These are phyloP conservation scores for Taiozyma onychis DNA, from an alignment of 1,139 yeast species.

Conservation along the genomic window DNA sequence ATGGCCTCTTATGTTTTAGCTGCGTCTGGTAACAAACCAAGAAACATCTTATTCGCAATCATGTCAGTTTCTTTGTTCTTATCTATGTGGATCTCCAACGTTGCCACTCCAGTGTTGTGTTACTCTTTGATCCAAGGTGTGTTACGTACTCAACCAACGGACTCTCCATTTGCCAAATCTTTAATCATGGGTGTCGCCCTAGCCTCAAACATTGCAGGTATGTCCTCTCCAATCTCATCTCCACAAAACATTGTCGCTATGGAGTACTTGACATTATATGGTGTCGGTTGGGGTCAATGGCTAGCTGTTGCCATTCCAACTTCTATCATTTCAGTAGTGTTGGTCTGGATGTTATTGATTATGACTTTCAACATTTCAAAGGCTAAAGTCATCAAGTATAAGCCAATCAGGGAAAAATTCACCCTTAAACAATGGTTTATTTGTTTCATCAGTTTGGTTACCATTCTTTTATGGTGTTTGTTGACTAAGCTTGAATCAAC, in stretches of 20 bases:
- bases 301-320: slow-evolving; percentile 65
- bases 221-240: slow-evolving; percentile 78
- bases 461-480: slow-evolving; percentile 70
- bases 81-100: slow-evolving; percentile 77
- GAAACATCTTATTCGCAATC: slow-evolving; percentile 53
- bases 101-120: slow-evolving; percentile 73
- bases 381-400: slow-evolving; percentile 38
- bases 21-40: slow-evolving; percentile 62
- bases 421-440: slow-evolving; percentile 62
- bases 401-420: slow-evolving; percentile 56
- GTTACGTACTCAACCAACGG: slow-evolving; percentile 55
- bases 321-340: slow-evolving; percentile 45
- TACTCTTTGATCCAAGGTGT: slow-evolving; percentile 63
- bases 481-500: slow-evolving; percentile 48
- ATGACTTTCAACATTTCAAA: slow-evolving; percentile 47
- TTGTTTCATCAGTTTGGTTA: slow-evolving; percentile 40
- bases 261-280: slow-evolving; percentile 59
- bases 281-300: slow-evolving; percentile 73
- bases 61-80: slow-evolving; percentile 66
- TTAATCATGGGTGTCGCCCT: slow-evolving; percentile 67
- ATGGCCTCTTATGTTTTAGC: slow-evolving; percentile 61
- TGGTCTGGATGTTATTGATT: slow-evolving; percentile 55
- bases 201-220: slow-evolving; percentile 69
- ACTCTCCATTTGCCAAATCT: slow-evolving; percentile 56
- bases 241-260: slow-evolving; percentile 76